Conservation (phyloP, 2,329 filamentous ascomycete genomes). For the Fulvia fulva region DNA sequence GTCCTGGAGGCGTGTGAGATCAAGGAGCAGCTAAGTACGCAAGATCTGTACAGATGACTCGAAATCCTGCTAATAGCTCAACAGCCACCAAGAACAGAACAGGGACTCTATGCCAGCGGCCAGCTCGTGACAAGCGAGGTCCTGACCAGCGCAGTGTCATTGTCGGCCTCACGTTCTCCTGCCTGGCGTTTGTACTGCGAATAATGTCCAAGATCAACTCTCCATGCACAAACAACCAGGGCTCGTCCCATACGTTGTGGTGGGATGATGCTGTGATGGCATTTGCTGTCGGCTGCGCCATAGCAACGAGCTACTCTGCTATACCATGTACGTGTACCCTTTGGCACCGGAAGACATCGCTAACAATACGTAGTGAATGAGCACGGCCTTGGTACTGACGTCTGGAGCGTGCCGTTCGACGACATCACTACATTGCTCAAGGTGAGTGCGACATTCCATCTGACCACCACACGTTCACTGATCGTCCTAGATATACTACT, state of each 20-base stretch:
- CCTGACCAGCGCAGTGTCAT: neutral
- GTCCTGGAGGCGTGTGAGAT: constrained; percentile 9
- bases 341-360: neutral
- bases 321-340: constrained; percentile 3
- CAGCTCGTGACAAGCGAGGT: constrained; percentile 5
- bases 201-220: constrained; percentile 14
- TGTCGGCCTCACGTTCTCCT: constrained; percentile 9
- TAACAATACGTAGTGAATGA: neutral
- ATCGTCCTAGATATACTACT: constrained; percentile 4
- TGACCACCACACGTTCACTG: neutral
- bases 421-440: constrained; percentile 12
- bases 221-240: neutral
- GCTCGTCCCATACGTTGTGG: constrained; percentile 6
- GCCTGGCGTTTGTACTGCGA: constrained; percentile 8
- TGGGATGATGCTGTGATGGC: constrained; percentile 18
- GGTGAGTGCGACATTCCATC: neutral
- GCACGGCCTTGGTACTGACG: constrained; percentile 8
- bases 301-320: neutral
- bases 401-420: constrained; percentile 13
- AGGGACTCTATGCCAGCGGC: constrained; percentile 11
- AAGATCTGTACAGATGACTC: neutral
- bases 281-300: constrained; percentile 4
- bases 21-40: constrained; percentile 9
- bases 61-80: neutral
- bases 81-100: constrained; percentile 16